Evolutionary conservation across 139 green algal genomes (phyloP).

Genomic region (Protoeuglena noctilucae): DNA sequence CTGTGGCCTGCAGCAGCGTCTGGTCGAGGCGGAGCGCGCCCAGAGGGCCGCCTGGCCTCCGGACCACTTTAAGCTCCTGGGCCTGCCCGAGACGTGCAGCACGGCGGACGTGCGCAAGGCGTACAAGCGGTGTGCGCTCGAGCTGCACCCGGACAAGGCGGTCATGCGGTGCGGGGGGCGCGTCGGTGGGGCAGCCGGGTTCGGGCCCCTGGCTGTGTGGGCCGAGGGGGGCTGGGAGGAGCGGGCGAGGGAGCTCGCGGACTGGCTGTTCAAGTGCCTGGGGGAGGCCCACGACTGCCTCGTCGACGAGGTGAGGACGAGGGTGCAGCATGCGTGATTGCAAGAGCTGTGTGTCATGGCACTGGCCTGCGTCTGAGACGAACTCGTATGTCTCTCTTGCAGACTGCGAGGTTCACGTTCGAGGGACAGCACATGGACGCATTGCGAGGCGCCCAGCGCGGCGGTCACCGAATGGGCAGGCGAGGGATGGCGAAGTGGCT

Average conservation of each 20-base stretch:
- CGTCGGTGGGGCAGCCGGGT: background rate
- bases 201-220: background rate
- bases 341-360: no score
- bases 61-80: conserved; percentile 46
- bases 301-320: no score
- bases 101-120: background rate
- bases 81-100: conserved; percentile 16
- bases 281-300: no score
- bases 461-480: no score
- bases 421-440: no score
- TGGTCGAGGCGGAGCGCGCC: conserved; percentile 20
- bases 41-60: conserved; percentile 13
- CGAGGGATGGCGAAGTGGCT: no score
- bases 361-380: no score
- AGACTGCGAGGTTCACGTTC: no score
- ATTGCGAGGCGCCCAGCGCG: no score
- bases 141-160: background rate
- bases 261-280: background rate
- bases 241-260: background rate
- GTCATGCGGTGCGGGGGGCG: background rate
- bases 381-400: no score
- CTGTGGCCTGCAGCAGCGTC: conserved; percentile 22
- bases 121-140: background rate
- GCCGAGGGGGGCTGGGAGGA: background rate
- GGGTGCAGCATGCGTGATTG: no score